phyloP scores from a whole-genome alignment of 2,329 filamentous ascomycete species.

The Grosmannia huntii region DNA sequence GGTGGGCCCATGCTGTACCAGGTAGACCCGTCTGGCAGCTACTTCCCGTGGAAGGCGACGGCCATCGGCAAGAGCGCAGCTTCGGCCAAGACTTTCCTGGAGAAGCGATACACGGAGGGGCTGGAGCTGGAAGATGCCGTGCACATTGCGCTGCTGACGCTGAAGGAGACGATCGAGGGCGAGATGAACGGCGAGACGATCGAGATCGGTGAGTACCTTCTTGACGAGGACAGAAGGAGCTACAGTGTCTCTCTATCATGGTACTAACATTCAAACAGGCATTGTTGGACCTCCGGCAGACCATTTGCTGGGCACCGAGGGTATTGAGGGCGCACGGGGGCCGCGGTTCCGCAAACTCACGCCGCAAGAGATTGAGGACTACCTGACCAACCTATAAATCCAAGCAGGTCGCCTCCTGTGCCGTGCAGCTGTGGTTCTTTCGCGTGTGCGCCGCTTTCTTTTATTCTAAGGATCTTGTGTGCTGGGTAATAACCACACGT shows the following conservation, averaged over 20 bases:
- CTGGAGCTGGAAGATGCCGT: conserved; percentile 96
- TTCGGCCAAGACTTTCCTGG: conserved; percentile 95
- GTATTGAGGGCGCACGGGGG: conserved; percentile 71
- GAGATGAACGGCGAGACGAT: conserved; percentile 99
- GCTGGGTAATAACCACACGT: neutral
- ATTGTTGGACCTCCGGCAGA: conserved; percentile 93
- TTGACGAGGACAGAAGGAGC: neutral
- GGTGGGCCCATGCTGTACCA: conserved; percentile 96
- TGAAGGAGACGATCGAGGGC: conserved; percentile 98
- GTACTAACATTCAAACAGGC: conserved; percentile 34
- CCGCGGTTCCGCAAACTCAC: conserved; percentile 89
- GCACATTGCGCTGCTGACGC: conserved; percentile 89
- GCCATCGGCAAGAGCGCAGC: conserved; percentile 98
- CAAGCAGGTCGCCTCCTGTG: neutral
- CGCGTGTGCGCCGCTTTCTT: conserved; percentile 3
- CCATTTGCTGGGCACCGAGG: conserved; percentile 82
- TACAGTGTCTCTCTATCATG: neutral
- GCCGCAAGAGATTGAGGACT: conserved; percentile 98
- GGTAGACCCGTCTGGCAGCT: conserved; percentile 96
- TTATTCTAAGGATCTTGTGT: neutral
- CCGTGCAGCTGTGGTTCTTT: neutral
- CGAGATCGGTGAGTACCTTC: conserved; percentile 64
- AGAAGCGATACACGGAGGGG: conserved; percentile 97
- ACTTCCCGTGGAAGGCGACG: conserved; percentile 99
- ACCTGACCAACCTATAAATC: conserved; percentile 87